A percentile compares a stretch with the other conserved stretches of the same genome.
These are phyloP conservation scores for Talaromyces islandicus DNA, from an alignment of 2,329 filamentous ascomycete species.

Conservation along the genomic window DNA sequence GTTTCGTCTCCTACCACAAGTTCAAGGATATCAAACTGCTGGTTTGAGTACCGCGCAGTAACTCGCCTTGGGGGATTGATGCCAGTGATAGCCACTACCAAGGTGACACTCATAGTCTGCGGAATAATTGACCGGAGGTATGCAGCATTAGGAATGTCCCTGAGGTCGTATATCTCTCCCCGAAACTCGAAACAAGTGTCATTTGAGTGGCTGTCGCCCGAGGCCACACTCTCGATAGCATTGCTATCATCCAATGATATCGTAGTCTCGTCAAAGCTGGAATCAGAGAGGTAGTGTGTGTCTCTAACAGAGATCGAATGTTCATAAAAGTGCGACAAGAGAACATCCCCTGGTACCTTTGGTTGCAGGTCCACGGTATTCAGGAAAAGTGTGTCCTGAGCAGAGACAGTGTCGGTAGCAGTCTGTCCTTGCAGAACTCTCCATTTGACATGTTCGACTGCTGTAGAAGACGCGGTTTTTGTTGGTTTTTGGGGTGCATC, in stretches of 20 bases:
- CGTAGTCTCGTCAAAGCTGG: constrained; percentile 22
- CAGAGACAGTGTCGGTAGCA: background rate
- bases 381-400: constrained; percentile 20
- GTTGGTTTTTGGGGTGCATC: constrained; percentile 2
- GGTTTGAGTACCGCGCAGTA: constrained; percentile 51
- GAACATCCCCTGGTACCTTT: constrained; percentile 25
- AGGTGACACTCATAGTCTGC: constrained; percentile 73
- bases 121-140: constrained; percentile 64
- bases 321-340: constrained; percentile 64
- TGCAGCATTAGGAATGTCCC: constrained; percentile 61
- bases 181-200: constrained; percentile 22
- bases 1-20: constrained; percentile 82
- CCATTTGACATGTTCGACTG: constrained; percentile 19
- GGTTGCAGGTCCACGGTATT: constrained; percentile 22
- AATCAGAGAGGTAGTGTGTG: constrained; percentile 32
- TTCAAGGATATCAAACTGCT: constrained; percentile 62
- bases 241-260: constrained; percentile 10
- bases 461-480: background rate
- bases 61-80: constrained; percentile 63
- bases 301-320: constrained; percentile 70
- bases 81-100: constrained; percentile 74
- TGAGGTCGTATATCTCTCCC: constrained; percentile 56
- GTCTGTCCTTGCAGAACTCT: constrained; percentile 18
- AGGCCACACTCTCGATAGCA: background rate
- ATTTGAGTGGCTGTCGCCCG: background rate